These are phyloP conservation scores for Chlorella sp. DNA, from an alignment of 139 green algal genomes.

Conservation along the genomic window DNA sequence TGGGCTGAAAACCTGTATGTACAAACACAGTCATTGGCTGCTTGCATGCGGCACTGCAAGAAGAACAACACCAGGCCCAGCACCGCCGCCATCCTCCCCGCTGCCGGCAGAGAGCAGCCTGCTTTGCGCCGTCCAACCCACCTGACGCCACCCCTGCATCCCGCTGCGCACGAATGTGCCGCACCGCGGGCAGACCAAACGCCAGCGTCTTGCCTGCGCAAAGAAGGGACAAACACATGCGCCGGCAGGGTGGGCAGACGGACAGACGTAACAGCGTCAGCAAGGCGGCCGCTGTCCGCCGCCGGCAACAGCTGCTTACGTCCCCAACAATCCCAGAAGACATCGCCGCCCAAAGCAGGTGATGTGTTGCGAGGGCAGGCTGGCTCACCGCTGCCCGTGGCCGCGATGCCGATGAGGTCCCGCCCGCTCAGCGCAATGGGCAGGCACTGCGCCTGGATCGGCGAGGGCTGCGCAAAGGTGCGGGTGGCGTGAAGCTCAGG, in stretches of 20 bases:
- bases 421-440: slow-evolving; percentile 81
- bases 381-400: slow-evolving; percentile 70
- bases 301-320: no score
- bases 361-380: no score
- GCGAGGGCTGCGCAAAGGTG: slow-evolving; percentile 75
- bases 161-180: slow-evolving; percentile 78
- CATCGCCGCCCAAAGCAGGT: no score
- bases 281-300: no score
- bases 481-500: slow-evolving; percentile 73
- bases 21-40: no score
- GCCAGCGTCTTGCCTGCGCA: slow-evolving; percentile 74
- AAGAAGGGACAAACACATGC: no score
- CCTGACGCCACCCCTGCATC: background rate
- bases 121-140: background rate
- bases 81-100: background rate
- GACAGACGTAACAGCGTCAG: no score
- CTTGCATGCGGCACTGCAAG: no score
- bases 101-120: background rate
- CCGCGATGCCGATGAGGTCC: slow-evolving; percentile 90
- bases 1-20: no score
- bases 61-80: no score
- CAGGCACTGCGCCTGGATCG: slow-evolving; percentile 89
- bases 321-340: no score
- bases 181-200: slow-evolving; percentile 87
- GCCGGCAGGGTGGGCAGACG: no score